Percentiles rank a stretch among this genome's conserved stretches.
phyloP scores from a whole-genome alignment of 345 rosid genomes.

The Gossypium bickii region DNA sequence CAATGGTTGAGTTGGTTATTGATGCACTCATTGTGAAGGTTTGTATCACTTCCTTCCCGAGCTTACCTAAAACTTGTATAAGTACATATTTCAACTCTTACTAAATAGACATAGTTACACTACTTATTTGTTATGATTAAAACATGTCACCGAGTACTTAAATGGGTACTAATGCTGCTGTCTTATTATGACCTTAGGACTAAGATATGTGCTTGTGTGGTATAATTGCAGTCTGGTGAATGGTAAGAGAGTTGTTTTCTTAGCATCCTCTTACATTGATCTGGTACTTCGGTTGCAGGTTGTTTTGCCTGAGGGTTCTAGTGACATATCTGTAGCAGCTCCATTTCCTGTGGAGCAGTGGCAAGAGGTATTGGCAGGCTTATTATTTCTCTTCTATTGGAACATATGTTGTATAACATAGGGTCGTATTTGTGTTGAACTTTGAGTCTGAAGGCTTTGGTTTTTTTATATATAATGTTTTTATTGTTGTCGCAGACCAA shows the following conservation, averaged over 20 bases:
- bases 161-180: background rate
- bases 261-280: background rate
- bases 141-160: background rate
- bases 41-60: constrained; percentile 14
- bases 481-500: constrained; percentile 48
- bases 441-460: background rate
- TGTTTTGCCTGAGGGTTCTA: constrained; percentile 88
- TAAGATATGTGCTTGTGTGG: background rate
- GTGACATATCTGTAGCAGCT: constrained; percentile 56
- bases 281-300: constrained; percentile 41
- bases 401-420: background rate
- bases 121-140: background rate
- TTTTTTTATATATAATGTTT: constrained; percentile 9
- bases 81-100: background rate
- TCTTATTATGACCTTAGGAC: background rate
- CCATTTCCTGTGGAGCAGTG: constrained; percentile 74
- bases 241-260: background rate
- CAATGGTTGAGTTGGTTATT: constrained; percentile 65
- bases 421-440: background rate
- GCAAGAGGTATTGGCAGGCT: constrained; percentile 59
- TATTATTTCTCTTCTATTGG: background rate
- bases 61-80: background rate
- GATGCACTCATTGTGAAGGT: constrained; percentile 82
- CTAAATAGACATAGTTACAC: background rate
- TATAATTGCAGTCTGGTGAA: background rate